These are phyloP conservation scores for Pulveroboletus sp. DNA, from an alignment of 768 basidiomycete species.

Conservation along the genomic window DNA sequence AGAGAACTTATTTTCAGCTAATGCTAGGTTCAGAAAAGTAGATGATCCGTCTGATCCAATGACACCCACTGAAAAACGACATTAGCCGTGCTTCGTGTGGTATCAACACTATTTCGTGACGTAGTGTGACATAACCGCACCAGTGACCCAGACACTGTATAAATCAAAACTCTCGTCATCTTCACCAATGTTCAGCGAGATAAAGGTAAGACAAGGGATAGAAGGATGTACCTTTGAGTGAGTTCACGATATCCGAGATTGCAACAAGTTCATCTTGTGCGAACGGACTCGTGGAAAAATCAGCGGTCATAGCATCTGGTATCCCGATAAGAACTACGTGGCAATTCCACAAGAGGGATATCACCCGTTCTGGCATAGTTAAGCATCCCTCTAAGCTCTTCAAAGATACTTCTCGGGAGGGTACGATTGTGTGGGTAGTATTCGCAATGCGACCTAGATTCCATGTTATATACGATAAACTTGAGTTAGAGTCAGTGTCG, in stretches of 20 bases:
- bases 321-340: neutral
- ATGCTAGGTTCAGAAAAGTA: neutral
- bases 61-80: slow-evolving; percentile 9
- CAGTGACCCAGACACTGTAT: slow-evolving; percentile 10
- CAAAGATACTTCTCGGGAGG: slow-evolving; percentile 2
- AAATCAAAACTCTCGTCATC: neutral
- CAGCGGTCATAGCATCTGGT: slow-evolving; percentile 14
- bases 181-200: neutral
- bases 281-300: slow-evolving; percentile 16
- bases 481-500: neutral
- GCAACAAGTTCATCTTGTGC: slow-evolving; percentile 9
- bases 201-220: neutral
- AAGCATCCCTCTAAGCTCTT: slow-evolving; percentile 16
- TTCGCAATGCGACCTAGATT: slow-evolving; percentile 16
- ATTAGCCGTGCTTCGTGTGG: slow-evolving; percentile 8
- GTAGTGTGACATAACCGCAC: neutral
- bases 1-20: slow-evolving; percentile 13
- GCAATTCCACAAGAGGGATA: neutral
- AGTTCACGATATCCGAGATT: slow-evolving; percentile 11
- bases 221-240: slow-evolving; percentile 5
- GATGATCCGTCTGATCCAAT: neutral
- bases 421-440: slow-evolving; percentile 7
- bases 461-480: neutral
- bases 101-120: neutral
- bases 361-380: slow-evolving; percentile 13